phyloP scores from a whole-genome alignment of 2,329 filamentous ascomycete genomes.

The Sclerotinia minor region DNA sequence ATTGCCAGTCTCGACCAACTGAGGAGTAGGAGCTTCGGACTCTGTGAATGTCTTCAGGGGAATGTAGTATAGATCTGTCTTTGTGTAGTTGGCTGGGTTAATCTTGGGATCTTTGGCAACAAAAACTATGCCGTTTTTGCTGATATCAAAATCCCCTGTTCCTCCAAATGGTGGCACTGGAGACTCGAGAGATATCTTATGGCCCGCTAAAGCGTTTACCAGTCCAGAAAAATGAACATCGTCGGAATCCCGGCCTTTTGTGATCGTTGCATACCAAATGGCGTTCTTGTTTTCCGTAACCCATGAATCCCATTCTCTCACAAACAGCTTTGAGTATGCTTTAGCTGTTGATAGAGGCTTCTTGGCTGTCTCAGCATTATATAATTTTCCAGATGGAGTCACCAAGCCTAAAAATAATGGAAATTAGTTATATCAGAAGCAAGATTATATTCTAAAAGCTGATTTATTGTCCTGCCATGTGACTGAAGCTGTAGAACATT shows the following conservation, averaged over 20 bases:
- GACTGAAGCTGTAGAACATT: not conserved
- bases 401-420: constrained; percentile 52
- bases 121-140: constrained; percentile 65
- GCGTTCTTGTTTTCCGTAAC: constrained; percentile 66
- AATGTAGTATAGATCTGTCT: constrained; percentile 76
- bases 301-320: constrained; percentile 83
- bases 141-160: constrained; percentile 76
- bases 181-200: constrained; percentile 53
- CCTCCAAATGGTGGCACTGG: constrained; percentile 80
- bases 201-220: constrained; percentile 60
- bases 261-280: constrained; percentile 70
- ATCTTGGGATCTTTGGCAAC: constrained; percentile 72
- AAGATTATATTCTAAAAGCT: not conserved
- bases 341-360: constrained; percentile 64
- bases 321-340: constrained; percentile 73
- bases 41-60: constrained; percentile 62
- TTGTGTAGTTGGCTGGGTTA: constrained; percentile 73
- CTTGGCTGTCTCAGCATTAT: constrained; percentile 62
- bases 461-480: too few relatives aligned
- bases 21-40: constrained; percentile 50
- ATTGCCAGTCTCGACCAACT: constrained; percentile 56
- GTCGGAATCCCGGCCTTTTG: constrained; percentile 36
- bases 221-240: constrained; percentile 47
- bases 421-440: constrained; percentile 8
- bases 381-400: constrained; percentile 67